phyloP scores from a whole-genome alignment of 2,329 filamentous ascomycete genomes.

The Neonectria faginata region DNA sequence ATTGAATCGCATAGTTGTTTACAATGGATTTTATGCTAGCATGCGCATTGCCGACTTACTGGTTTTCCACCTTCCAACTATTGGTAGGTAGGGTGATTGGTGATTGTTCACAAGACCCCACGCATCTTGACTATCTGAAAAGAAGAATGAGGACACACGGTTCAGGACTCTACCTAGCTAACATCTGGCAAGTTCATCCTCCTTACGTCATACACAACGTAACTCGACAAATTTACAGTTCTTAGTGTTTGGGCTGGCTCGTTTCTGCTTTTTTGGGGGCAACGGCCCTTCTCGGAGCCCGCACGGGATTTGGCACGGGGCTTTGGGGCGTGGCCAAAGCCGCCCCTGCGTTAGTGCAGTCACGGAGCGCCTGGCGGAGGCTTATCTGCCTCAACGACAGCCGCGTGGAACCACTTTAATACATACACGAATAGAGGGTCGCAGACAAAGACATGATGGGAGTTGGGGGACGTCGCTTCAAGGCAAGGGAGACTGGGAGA shows the following conservation, averaged over 20 bases:
- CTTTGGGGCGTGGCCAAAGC: constrained; percentile 18
- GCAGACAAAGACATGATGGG: not conserved
- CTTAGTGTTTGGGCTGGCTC: not conserved
- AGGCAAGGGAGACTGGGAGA: constrained; percentile 9
- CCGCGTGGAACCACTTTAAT: constrained; percentile 4
- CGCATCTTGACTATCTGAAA: not conserved
- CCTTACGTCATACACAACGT: not conserved
- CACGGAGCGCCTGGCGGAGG: not conserved
- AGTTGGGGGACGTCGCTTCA: not conserved
- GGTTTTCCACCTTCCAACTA: not conserved
- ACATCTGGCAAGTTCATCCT: not conserved
- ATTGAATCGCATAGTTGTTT: not conserved
- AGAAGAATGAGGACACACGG: not conserved
- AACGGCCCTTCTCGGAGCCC: constrained; percentile 4
- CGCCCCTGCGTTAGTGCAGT: constrained; percentile 36
- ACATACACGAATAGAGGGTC: constrained; percentile 7
- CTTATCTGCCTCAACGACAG: constrained; percentile 10
- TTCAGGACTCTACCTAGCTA: not conserved
- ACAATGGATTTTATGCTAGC: not conserved
- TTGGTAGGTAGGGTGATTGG: too few relatives aligned
- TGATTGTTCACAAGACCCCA: not conserved
- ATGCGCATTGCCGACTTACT: not conserved
- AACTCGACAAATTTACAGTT: not conserved
- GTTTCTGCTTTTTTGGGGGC: not conserved
- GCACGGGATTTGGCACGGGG: constrained; percentile 16